Percentiles rank a stretch among this genome's conserved stretches.
These are phyloP conservation scores for Leccinum fuscescens DNA, from an alignment of 1,284 basidiomycete species.

Conservation along the genomic window DNA sequence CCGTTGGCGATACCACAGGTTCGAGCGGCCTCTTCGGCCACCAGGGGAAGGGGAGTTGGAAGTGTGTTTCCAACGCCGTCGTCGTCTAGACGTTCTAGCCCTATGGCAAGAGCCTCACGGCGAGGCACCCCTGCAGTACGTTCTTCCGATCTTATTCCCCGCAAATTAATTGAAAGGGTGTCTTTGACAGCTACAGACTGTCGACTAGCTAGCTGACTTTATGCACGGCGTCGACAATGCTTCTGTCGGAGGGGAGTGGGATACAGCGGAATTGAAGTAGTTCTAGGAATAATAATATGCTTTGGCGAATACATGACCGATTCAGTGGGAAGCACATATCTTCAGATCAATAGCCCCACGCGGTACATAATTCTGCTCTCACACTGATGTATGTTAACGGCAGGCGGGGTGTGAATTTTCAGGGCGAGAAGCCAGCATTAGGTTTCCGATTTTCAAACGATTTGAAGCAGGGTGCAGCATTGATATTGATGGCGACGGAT, in stretches of 20 bases:
- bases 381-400: constrained; percentile 1
- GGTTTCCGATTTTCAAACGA: constrained; percentile 35
- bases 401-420: constrained; percentile 23
- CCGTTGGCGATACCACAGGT: constrained; percentile 19
- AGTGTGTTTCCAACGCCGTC: constrained; percentile 38
- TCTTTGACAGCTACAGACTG: constrained; percentile 13
- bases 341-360: not conserved
- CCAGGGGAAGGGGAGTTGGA: constrained; percentile 32
- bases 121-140: constrained; percentile 28
- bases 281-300: not conserved
- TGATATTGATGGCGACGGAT: constrained; percentile 17
- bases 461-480: constrained; percentile 3
- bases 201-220: constrained; percentile 18
- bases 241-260: not conserved
- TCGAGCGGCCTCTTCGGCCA: constrained; percentile 33
- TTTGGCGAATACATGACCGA: constrained; percentile 1
- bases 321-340: not conserved
- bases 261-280: not conserved
- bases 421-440: constrained; percentile 32
- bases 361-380: not conserved
- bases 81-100: constrained; percentile 43
- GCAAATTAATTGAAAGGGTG: constrained; percentile 29
- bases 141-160: constrained; percentile 16
- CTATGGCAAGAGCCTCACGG: constrained; percentile 37
- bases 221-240: not conserved